Evolutionary conservation across 306 rosid genomes (phyloP), one percentile per base, ranked within the genome.

Genomic region (Begonia loranthoides): DNA sequence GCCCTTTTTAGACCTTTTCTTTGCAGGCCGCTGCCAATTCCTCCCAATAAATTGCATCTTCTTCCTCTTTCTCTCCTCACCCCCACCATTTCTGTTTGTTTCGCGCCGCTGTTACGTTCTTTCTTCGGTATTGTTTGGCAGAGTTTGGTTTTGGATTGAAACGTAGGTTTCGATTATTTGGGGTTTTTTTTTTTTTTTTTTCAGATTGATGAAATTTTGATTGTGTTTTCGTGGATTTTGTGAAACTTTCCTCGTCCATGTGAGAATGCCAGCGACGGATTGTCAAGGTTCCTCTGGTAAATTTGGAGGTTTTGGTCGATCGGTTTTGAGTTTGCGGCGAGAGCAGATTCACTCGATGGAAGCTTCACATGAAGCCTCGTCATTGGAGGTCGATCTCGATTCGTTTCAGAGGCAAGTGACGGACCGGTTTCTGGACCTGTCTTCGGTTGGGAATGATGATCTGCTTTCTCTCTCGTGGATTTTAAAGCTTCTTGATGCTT

Each of bases 391-490:
- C 1, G 94, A 82, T 43, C 84, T 85, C 49, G 82, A 79, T 13
- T 46, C 67, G 5, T 89, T 89, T 62, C 97, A 85, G 67, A 68
- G 52, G 45, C 73, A 73, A 5, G 78, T 85, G 14, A 57, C 77
- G 3, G 75, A 70, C 17, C 66, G 76, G 16, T 76, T 89, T 45
- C 58, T 43, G 10, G 76, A 76, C 17, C 66, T 89, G 38, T 67
- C 75, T 1, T 66, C 78, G 0, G 61, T 51, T 28, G 59, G 51
- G 4, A 24, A 60, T 0, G 76, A 60, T 1, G 81, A 84, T 0
- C 52, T 85, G 49, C 76, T 89, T 16, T 82, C 97, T 1, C 76
- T 89, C 34, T 44, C 70, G 0, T 84, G 97, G 97, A 60, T 85
- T 13, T 63, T 73, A 22, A 79, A 74, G 72, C 94, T 89, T 43